Base-by-base conservation (phyloP, 2,329 filamentous ascomycete genomes). In the Apiospora kogelbergensis region DNA sequence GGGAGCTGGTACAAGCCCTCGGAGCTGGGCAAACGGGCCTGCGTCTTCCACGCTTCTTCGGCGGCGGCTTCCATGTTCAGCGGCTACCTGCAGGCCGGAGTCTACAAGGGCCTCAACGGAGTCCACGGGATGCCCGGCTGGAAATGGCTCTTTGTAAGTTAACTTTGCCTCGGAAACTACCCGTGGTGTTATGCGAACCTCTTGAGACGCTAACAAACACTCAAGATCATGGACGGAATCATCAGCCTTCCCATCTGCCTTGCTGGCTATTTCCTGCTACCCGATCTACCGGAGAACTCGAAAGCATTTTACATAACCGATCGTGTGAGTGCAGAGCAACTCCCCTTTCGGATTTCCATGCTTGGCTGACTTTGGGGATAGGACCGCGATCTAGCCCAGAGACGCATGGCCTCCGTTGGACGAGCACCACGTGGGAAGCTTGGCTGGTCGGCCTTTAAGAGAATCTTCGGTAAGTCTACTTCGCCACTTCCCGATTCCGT, bases 221-320 rank as follows among this genome's bases (percentile, higher is more conserved):
- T n/a, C 1, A 33, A 60, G 53, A 82, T 86, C 20, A 85, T 87
- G 30, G 84, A 86, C 60, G 84, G 83, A 1, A 78, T 85, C 17
- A 86, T 85, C 71, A 84, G 81, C 2, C 77, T 86, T 4, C 84
- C 84, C 0, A 81, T 86, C 4, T 83, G 83, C 0, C 65, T 86
- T 3, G 78, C 82, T 6, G 84, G 84, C 0, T 86, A 80, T 68
- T 67, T 84, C 6, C 80, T 68, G 30, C 57, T 66, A 0, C 64
- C 64, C 5, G 42, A 66, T 30, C 5, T 46, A 2, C 64, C 64
- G 2, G 41, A 66, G 4, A 66, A 66, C 22, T 48, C 64, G 5
- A 45, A 22, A 9, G 63, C 63, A 4, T 65, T 65, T 17, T 66
- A 46, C 20, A 44, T 46, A 33, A 66, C 22, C 24, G 20, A 48